phyloP scores from a whole-genome alignment of 2,329 filamentous ascomycete species.

The Rhynchosporium graminicola region DNA sequence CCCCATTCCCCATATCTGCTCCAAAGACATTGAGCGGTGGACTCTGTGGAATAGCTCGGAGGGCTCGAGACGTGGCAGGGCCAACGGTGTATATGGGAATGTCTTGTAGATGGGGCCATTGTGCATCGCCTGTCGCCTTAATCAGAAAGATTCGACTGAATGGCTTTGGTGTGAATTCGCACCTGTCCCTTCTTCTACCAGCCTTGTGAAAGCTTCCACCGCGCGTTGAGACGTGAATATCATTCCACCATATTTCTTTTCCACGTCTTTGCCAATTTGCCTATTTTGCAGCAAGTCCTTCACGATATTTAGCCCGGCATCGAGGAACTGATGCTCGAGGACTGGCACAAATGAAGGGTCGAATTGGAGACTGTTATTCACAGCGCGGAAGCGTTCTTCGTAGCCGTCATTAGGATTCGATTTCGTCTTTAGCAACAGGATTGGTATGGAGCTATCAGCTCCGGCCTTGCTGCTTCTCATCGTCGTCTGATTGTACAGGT shows the following conservation, averaged over 20 bases:
- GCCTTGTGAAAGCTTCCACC: conserved; percentile 71
- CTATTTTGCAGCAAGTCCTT: conserved; percentile 50
- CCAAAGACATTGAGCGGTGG: conserved; percentile 68
- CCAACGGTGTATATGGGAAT: conserved; percentile 76
- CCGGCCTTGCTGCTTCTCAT: conserved; percentile 26
- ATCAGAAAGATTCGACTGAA: conserved; percentile 12
- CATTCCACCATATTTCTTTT: conserved; percentile 66
- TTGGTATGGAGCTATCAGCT: conserved; percentile 46
- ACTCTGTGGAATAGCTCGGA: conserved; percentile 56
- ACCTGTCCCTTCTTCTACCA: conserved; percentile 53
- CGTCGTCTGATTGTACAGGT: conserved; percentile 24
- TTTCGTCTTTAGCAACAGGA: conserved; percentile 77
- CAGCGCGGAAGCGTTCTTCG: conserved; percentile 61
- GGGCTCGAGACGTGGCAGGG: conserved; percentile 75
- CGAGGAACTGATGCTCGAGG: conserved; percentile 68
- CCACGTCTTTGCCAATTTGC: conserved; percentile 44
- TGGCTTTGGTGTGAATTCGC: conserved; percentile 7
- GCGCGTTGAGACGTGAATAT: conserved; percentile 84
- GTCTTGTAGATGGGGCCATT: conserved; percentile 57
- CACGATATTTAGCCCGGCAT: conserved; percentile 57
- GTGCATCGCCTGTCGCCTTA: conserved; percentile 20
- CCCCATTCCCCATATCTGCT: conserved; percentile 81
- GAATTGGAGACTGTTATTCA: conserved; percentile 50
- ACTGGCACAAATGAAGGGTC: conserved; percentile 74
- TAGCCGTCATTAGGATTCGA: conserved; percentile 73